Base-by-base conservation (phyloP, 139 green algal species). In the Closterium sp. region DNA sequence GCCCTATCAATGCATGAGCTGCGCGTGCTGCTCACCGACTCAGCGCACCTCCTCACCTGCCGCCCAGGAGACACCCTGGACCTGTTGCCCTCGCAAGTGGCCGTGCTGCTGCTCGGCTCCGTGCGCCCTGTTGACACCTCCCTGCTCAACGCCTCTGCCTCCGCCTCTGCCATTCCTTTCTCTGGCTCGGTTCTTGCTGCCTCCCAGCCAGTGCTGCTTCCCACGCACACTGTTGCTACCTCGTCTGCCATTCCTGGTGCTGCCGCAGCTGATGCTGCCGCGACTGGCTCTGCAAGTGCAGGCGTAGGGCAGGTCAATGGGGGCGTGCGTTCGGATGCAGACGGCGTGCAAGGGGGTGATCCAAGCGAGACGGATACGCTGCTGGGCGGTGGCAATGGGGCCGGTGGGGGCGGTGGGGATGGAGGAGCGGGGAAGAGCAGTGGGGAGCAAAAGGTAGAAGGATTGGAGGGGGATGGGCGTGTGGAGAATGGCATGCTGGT, bases 11-110 rank as follows among this genome's bases (percentile, higher is more conserved):
- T 31, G 28, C n/a, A 30, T 10, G 85, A 87, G 28, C 85, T 87
- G 28, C 85, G 85, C 27, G n/a, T 87, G 85, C 85, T 87, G n/a
- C 85, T 87, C 85, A 87, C 85, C 9, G 28, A 87, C 85, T 32
- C n/a, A 22, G n/a, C 85, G 13, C n/a, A 30, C 85, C 85, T 87
- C 28, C 85, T 87, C 85, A 87, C 85, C 9, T 31, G n/a, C 28
- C 28, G 28, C 28, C 85, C 28, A 5, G 85, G 85, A 17, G 28
- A 31, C 85, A 87, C 85, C 1, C n/a, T 87, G 21, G 85, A 87
- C 85, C 28, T 87, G 85, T 9, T 30, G 28, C 85, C 85, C 85
- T 30, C 85, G 13, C 28, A 87, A 30, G 85, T 87, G 21, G 85
- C 85, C 1, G 28, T 87, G 85, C 85, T 87, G 85, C 85, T 87